These are phyloP conservation scores for Cryptosporidium ubiquitum DNA, from an alignment of 169 alveolate genomes.

Conservation along the genomic window DNA sequence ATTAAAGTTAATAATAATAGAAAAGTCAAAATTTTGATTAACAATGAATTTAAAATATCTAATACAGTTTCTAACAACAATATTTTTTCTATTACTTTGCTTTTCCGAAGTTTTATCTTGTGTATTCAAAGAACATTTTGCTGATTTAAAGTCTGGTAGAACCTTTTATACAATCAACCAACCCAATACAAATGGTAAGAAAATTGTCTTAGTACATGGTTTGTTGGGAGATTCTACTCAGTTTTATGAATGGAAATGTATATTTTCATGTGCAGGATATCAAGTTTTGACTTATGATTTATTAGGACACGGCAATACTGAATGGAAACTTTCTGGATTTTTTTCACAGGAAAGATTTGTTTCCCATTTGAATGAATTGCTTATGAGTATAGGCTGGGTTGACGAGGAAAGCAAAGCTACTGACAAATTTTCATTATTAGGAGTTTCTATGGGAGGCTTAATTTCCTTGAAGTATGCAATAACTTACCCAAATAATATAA, in stretches of 20 bases:
- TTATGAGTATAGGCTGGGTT: constrained; percentile 1
- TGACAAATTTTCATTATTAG: not conserved
- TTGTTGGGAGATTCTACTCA: not conserved
- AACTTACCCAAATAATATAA: not conserved
- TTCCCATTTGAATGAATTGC: constrained; percentile 8
- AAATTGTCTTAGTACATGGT: constrained; percentile 33
- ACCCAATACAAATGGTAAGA: not conserved
- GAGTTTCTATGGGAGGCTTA: constrained; percentile 58
- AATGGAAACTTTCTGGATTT: constrained; percentile 41
- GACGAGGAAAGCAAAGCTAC: not conserved
- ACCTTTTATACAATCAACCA: not conserved
- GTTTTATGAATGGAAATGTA: not conserved
- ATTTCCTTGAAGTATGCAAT: constrained; percentile 25
- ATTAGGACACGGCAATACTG: constrained; percentile 40
- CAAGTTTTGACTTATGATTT: constrained; percentile 51
- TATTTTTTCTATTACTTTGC: not conserved
- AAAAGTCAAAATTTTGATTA: not conserved
- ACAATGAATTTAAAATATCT: not conserved
- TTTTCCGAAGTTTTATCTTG: not conserved
- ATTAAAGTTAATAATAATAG: too few species aligned
- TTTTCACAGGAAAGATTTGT: constrained; percentile 14
- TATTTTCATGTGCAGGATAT: constrained; percentile 1
- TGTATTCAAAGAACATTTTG: not conserved
- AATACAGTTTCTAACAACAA: not conserved
- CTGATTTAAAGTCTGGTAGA: constrained; percentile 11